phyloP scores from a whole-genome alignment of 2,329 filamentous ascomycete genomes.

The Colletotrichum aenigma region DNA sequence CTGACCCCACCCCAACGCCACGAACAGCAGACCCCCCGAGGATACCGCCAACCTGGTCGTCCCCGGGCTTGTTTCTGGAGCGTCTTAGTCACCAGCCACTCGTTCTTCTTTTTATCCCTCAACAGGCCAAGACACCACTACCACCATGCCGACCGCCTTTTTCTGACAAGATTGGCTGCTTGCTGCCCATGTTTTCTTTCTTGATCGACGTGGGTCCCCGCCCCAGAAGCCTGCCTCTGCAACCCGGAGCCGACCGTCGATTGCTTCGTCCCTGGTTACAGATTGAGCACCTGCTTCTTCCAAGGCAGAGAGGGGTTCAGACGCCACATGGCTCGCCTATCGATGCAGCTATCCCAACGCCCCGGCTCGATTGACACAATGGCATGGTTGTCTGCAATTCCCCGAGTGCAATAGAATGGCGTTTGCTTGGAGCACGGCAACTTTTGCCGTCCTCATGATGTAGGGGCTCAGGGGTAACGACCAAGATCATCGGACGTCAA shows the following conservation, averaged over 20 bases:
- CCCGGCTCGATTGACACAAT: background rate
- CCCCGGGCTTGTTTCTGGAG: background rate
- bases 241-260: background rate
- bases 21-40: constrained; percentile 1
- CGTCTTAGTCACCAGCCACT: background rate
- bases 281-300: background rate
- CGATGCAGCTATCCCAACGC: background rate
- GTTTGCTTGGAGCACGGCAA: background rate
- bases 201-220: background rate
- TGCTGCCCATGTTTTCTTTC: background rate
- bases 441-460: background rate
- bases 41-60: constrained; percentile 15
- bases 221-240: background rate
- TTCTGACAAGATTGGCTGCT: background rate
- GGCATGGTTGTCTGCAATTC: background rate
- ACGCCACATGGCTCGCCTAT: background rate
- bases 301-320: background rate
- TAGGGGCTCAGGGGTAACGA: background rate
- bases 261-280: background rate
- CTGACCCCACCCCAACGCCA: constrained; percentile 1
- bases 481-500: background rate
- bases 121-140: background rate
- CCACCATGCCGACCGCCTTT: background rate
- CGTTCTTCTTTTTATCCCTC: background rate
- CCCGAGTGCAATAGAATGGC: background rate